Evolutionary conservation across 208 protist species (phyloP), one percentile per base, ranked within the genome.

Genomic region (Leishmania tarentolae): DNA sequence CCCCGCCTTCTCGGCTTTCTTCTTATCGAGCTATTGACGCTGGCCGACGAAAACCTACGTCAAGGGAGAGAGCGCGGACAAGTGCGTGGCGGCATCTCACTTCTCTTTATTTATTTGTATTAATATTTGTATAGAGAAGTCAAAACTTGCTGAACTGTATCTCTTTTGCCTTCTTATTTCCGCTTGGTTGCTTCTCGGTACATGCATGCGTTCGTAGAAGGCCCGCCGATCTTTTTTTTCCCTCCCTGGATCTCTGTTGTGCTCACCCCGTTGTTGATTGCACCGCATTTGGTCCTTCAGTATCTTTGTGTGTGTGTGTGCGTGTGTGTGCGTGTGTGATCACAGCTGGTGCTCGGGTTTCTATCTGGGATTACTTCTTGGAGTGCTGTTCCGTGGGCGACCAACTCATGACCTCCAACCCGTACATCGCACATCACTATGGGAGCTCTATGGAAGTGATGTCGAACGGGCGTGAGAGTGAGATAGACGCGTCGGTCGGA

Each of bases 401-500:
- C 11, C 3, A 11, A 59, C 73, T 63, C 40, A 97, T 95, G 93
- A 85, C 72, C 42, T 79, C 83, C 40, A 97, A 97, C 71, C 93
- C 93, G 3, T 94, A 93, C 78, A 83, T 97, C 13, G 75, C 88
- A 3, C 89, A 91, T 42, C 92, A 93, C 80, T 97, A 93, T 83
- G 92, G 93, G 13, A 70, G 59, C 69, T 83, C 83, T 24, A 74
- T 92, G 56, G 83, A 90, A 69, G 74, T 82, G 76, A 53, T 81
- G 56, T 78, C 53, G 44, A 50, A 24, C 24, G 72, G 68, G 17
- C 50, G 59, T 1, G 88, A 85, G 21, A 80, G 80, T 44, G 84
- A 87, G 21, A 78, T 80, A 9, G 87, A 94, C 61, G 94, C 91
- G 9, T 42, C 83, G 1, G 68, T 81, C 21, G 88, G 88, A 17